Evolutionary conservation across 345 rosid species (phyloP).

Genomic region (Rhodamnia rubescens): DNA sequence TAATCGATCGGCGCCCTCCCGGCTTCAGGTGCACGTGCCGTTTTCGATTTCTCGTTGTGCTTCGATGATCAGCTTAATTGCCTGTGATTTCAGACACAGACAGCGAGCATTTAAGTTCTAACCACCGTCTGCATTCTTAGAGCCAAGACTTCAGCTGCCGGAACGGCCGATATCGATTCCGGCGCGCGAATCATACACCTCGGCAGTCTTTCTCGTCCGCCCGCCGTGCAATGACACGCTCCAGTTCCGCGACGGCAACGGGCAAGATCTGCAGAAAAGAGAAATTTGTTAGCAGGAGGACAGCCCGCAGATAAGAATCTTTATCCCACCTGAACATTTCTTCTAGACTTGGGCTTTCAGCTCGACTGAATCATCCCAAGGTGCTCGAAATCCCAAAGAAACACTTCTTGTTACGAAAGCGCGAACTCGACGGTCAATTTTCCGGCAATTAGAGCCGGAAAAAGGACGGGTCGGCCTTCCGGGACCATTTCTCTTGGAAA

Average conservation of each 20-base stretch:
- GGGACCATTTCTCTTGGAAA: not conserved
- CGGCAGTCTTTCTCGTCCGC: not conserved
- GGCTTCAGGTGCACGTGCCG: not conserved
- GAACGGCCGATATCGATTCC: not conserved
- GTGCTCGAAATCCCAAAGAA: not conserved
- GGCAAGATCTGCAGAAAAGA: not conserved
- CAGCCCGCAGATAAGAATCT: not conserved
- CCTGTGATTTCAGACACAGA: not conserved
- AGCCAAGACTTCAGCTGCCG: not conserved
- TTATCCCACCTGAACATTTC: not conserved
- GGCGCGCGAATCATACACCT: too few relatives aligned
- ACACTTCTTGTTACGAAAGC: not conserved
- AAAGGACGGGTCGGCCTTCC: not conserved
- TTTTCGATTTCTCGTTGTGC: not conserved
- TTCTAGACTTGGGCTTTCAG: not conserved
- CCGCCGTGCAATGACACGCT: not conserved
- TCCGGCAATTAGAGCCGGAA: not conserved
- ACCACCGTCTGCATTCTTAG: not conserved
- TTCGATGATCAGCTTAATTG: not conserved
- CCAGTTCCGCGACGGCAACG: not conserved
- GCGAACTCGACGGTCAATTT: not conserved
- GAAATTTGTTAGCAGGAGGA: not conserved
- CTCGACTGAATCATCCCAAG: not conserved
- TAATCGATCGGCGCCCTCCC: rapidly evolving
- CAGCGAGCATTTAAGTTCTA: not conserved